Evolutionary conservation across 2,329 filamentous ascomycete species (phyloP).

Genomic region (Monilinia aucupariae): DNA sequence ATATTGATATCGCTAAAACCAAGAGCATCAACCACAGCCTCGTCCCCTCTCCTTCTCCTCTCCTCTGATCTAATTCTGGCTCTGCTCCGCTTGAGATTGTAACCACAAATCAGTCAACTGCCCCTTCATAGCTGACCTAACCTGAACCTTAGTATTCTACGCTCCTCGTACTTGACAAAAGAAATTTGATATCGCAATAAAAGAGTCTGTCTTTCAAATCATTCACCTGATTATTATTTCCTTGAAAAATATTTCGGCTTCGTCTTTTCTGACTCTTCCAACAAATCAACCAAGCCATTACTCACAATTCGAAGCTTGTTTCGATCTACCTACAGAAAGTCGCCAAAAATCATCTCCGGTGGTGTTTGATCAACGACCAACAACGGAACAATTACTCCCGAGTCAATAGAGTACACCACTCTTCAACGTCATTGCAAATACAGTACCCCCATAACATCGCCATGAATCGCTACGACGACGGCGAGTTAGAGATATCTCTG

Average conservation of each 20-base stretch:
- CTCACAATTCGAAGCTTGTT: background rate
- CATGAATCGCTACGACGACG: conserved; percentile 57
- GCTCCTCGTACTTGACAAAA: no score
- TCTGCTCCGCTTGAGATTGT: background rate
- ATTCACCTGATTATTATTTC: background rate
- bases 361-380: conserved; percentile 11
- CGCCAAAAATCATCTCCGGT: conserved; percentile 13
- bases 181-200: background rate
- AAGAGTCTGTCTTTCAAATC: background rate
- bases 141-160: no score
- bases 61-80: background rate
- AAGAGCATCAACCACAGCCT: background rate
- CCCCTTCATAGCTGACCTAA: background rate
- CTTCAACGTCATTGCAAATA: background rate
- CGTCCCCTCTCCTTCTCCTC: no score
- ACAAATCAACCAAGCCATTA: background rate
- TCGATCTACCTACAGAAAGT: background rate
- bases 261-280: background rate
- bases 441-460: background rate
- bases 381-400: conserved; percentile 3
- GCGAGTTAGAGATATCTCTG: conserved; percentile 75
- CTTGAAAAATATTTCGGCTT: background rate
- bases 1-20: conserved; percentile 9
- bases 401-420: background rate
- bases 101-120: conserved; percentile 9